phyloP scores from a whole-genome alignment of 208 protist species.

The Phytomonas francai region DNA sequence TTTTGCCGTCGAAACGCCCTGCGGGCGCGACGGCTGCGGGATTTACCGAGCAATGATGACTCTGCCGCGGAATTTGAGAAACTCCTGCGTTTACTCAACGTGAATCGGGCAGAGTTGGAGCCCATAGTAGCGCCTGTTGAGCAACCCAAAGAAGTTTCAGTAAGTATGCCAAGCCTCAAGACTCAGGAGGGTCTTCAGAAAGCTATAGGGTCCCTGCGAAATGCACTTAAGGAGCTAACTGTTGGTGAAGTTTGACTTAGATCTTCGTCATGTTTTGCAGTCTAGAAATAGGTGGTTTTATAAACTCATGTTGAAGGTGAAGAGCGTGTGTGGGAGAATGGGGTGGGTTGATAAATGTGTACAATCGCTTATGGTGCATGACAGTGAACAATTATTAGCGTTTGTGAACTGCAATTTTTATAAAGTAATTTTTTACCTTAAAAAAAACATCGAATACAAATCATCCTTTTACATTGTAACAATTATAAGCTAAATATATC shows the following conservation, averaged over 20 bases:
- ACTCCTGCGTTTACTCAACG: constrained; percentile 27
- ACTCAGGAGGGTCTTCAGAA: constrained; percentile 60
- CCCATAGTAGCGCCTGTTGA: constrained; percentile 23
- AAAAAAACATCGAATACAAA: neutral
- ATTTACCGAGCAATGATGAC: constrained; percentile 6
- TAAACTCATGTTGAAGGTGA: neutral
- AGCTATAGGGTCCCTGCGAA: constrained; percentile 19
- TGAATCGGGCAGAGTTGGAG: constrained; percentile 36
- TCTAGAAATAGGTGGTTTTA: neutral
- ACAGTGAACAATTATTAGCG: neutral
- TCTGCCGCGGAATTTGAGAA: constrained; percentile 25
- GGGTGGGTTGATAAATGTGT: neutral
- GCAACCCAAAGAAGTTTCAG: constrained; percentile 10
- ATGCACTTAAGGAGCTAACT: neutral
- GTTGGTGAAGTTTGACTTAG: neutral
- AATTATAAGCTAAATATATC: neutral
- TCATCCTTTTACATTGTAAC: neutral
- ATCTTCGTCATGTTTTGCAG: neutral
- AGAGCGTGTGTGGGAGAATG: neutral
- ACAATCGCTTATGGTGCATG: neutral
- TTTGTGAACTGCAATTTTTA: neutral
- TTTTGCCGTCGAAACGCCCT: constrained; percentile 74
- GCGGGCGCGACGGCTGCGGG: constrained; percentile 23
- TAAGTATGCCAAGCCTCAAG: constrained; percentile 58
- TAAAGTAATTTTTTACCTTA: neutral